These are phyloP conservation scores for Psilocybe tampanensis DNA, from an alignment of 768 basidiomycete genomes.

Conservation along the genomic window DNA sequence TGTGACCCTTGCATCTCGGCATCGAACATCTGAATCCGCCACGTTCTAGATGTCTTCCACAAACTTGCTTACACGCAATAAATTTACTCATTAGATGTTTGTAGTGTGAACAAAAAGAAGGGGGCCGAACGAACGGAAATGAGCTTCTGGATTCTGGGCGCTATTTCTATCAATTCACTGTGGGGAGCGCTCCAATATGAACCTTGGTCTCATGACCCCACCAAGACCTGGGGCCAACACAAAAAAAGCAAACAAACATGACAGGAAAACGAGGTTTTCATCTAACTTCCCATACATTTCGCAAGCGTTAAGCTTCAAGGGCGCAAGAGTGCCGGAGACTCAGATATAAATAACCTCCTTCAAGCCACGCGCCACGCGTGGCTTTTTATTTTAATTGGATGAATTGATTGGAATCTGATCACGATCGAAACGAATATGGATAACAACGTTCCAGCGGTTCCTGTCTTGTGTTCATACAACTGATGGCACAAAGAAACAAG, in stretches of 20 bases:
- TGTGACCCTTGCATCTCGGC: too few relatives aligned
- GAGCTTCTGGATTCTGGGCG: constrained; percentile 7
- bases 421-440: background rate
- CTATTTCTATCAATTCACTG: constrained; percentile 3
- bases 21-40: too few relatives aligned
- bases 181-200: background rate
- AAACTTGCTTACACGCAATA: too few relatives aligned
- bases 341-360: background rate
- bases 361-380: background rate
- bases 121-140: background rate
- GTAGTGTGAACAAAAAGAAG: background rate
- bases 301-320: background rate
- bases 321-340: too few relatives aligned
- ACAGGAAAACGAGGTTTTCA: background rate
- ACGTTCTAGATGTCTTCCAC: too few relatives aligned
- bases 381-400: background rate
- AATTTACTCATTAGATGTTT: too few relatives aligned
- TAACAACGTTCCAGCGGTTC: background rate
- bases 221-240: background rate
- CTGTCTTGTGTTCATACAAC: background rate
- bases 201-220: background rate
- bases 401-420: background rate
- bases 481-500: background rate
- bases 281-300: too few relatives aligned
- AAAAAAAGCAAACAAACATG: too few relatives aligned